Conservation (phyloP, 495 filamentous ascomycete species). For the Xeromyces bisporus region DNA sequence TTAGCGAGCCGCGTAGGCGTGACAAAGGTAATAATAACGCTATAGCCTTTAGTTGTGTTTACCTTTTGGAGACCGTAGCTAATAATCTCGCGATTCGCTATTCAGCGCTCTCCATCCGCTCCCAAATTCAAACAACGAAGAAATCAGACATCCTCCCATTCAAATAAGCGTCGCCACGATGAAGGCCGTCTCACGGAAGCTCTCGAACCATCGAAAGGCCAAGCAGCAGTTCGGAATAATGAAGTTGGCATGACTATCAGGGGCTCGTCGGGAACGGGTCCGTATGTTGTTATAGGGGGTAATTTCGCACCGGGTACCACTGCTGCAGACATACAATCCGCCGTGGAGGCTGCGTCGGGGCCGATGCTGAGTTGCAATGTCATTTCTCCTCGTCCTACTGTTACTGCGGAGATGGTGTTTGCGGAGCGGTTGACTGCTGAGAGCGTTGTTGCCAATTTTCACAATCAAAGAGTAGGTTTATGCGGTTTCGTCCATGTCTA, state of each 20-base stretch:
- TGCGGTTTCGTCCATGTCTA: conserved; percentile 2
- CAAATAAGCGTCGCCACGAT: conserved; percentile 19
- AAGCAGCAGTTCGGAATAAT: conserved; percentile 13
- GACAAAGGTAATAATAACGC: conserved; percentile 45
- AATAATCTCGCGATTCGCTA: no score
- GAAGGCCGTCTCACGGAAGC: conserved; percentile 22
- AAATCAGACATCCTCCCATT: conserved; percentile 11
- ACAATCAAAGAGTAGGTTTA: conserved; percentile 69
- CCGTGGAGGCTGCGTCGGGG: conserved; percentile 56
- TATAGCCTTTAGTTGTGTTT: no score
- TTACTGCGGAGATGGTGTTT: conserved; percentile 77
- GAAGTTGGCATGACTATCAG: conserved; percentile 52
- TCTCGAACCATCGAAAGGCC: conserved; percentile 12
- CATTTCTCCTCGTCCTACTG: conserved; percentile 49
- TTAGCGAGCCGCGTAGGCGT: conserved; percentile 64
- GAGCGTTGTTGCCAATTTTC: conserved; percentile 63
- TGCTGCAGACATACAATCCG: conserved; percentile 81
- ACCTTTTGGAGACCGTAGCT: no score
- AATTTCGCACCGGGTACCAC: conserved; percentile 92
- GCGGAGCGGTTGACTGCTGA: conserved; percentile 62
- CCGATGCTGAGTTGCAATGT: conserved; percentile 56
- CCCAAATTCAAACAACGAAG: conserved; percentile 8
- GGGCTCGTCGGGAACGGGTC: conserved; percentile 48
- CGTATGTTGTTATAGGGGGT: conserved; percentile 65
- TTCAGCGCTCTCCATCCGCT: conserved; percentile 7